These are phyloP conservation scores for Monilinia fructicola DNA, from an alignment of 2,329 filamentous ascomycete species.

Conservation along the genomic window DNA sequence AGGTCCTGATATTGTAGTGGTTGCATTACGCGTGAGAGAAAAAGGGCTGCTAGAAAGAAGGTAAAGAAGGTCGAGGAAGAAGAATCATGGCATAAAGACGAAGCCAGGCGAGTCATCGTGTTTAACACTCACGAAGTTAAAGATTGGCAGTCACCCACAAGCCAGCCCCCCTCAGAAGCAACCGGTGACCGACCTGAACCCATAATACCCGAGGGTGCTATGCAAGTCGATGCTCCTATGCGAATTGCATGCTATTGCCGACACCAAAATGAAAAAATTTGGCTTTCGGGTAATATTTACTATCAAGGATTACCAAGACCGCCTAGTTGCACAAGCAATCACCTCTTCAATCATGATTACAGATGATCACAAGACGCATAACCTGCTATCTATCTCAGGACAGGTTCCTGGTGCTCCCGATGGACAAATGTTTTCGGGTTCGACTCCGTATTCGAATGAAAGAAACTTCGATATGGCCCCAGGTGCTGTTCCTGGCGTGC, in stretches of 20 bases:
- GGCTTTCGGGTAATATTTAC: slow-evolving; percentile 95
- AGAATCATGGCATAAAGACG: slow-evolving; percentile 78
- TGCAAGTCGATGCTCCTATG: slow-evolving; percentile 86
- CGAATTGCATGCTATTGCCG: slow-evolving; percentile 96
- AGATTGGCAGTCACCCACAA: slow-evolving; percentile 69
- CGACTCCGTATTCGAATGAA: slow-evolving; percentile 45
- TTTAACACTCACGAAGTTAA: slow-evolving; percentile 89
- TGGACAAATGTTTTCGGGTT: slow-evolving; percentile 44
- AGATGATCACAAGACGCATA: slow-evolving; percentile 91
- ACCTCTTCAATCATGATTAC: slow-evolving; percentile 94
- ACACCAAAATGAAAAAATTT: slow-evolving; percentile 88
- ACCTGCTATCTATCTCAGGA: slow-evolving; percentile 43
- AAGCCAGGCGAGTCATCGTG: slow-evolving; percentile 78
- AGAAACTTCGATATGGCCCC: slow-evolving; percentile 34
- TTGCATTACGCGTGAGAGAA: slow-evolving; percentile 90
- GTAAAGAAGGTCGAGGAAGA: slow-evolving; percentile 91
- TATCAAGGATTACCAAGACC: slow-evolving; percentile 76
- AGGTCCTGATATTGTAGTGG: slow-evolving; percentile 89
- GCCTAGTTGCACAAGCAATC: slow-evolving; percentile 78
- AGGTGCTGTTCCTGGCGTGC: slow-evolving; percentile 39
- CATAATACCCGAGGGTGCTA: slow-evolving; percentile 56
- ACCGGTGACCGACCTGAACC: slow-evolving; percentile 48
- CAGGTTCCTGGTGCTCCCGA: slow-evolving; percentile 39
- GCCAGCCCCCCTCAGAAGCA: slow-evolving; percentile 50
- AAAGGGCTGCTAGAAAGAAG: slow-evolving; percentile 89